Conservation (phyloP, 805 yeast species). For the Candida rishiriensis region DNA sequence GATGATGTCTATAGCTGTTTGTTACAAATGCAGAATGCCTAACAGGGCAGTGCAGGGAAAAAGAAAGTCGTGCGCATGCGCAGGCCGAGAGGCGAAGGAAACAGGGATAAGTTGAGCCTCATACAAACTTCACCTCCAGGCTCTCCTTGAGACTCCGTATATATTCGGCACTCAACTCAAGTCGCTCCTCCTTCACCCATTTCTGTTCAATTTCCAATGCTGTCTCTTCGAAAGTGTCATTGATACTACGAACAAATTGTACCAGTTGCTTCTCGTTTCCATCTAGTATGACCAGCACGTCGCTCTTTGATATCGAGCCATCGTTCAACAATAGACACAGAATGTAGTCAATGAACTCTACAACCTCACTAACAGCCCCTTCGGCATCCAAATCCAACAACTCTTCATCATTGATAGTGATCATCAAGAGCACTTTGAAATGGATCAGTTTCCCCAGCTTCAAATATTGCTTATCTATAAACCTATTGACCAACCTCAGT, state of each 20-base stretch:
- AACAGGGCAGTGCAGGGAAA: too few species aligned
- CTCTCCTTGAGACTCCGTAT: neutral
- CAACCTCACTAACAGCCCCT: neutral
- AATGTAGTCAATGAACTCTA: neutral
- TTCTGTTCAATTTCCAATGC: constrained; percentile 1
- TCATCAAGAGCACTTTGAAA: constrained; percentile 2
- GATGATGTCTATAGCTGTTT: too few species aligned
- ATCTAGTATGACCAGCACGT: neutral
- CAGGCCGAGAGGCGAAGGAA: too few species aligned
- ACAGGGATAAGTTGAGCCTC: too few species aligned
- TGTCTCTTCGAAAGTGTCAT: neutral
- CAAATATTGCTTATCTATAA: constrained; percentile 12
- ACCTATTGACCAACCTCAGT: constrained; percentile 16
- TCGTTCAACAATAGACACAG: constrained; percentile 9
- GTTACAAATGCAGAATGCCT: too few species aligned
- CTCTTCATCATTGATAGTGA: neutral
- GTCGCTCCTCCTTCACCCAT: neutral
- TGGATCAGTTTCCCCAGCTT: constrained; percentile 6
- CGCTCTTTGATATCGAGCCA: neutral
- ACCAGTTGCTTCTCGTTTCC: neutral
- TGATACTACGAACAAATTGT: neutral
- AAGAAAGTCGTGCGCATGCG: too few species aligned
- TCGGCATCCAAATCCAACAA: neutral
- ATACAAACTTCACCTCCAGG: neutral
- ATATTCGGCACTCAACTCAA: neutral